These are phyloP conservation scores for Hypoxylon lenormandii DNA, from an alignment of 495 filamentous ascomycete genomes.

Conservation along the genomic window DNA sequence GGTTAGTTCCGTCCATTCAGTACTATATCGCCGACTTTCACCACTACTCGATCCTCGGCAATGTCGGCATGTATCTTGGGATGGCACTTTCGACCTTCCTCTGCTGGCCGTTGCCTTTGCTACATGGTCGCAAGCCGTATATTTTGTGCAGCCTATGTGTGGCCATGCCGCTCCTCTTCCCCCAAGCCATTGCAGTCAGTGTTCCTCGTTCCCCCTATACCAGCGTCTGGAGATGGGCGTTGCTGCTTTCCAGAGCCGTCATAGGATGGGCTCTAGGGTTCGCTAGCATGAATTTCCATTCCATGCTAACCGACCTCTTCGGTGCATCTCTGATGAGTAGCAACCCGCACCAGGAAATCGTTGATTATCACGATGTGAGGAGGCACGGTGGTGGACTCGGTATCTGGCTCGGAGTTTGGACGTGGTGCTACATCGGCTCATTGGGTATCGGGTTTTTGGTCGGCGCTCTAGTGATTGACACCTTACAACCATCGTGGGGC, in stretches of 20 bases:
- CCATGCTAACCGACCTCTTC: constrained; percentile 77
- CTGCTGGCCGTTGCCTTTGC: constrained; percentile 79
- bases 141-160: constrained; percentile 71
- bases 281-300: constrained; percentile 78
- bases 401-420: constrained; percentile 81
- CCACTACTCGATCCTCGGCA: constrained; percentile 75
- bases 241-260: constrained; percentile 70
- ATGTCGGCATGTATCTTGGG: constrained; percentile 76
- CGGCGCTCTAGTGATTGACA: constrained; percentile 73
- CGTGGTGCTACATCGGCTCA: constrained; percentile 76
- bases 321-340: constrained; percentile 76
- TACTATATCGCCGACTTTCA: constrained; percentile 74
- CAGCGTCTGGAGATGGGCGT: constrained; percentile 66
- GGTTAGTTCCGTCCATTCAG: constrained; percentile 78
- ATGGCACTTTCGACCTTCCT: constrained; percentile 74
- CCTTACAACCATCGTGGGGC: constrained; percentile 72
- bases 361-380: constrained; percentile 70
- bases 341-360: constrained; percentile 76
- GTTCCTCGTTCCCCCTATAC: constrained; percentile 66
- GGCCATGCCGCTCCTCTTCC: constrained; percentile 78
- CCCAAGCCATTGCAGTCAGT: constrained; percentile 74
- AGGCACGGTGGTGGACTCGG: constrained; percentile 80
- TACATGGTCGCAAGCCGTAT: constrained; percentile 82
- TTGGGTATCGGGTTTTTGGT: constrained; percentile 75
- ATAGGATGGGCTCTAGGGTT: constrained; percentile 78